Base-by-base conservation (phyloP, 345 rosid species). In the Lumnitzera littorea region DNA sequence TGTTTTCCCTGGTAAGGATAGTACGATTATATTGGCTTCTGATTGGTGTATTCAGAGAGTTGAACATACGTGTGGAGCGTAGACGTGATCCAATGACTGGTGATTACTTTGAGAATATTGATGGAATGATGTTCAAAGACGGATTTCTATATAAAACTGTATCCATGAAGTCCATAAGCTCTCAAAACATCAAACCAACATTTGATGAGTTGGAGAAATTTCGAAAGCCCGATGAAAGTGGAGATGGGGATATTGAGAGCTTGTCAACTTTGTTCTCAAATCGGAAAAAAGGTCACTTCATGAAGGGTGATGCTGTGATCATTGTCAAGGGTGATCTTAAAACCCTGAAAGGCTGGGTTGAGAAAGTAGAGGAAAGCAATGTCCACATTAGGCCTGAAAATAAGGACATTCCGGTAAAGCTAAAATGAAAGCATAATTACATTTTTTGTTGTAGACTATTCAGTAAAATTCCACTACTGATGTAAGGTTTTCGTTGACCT, bases 201-300 rank as follows among this genome's bases (percentile, higher is more conserved):
- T 94, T 94, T 81, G 99, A 94, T 77, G 96, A 94, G 73, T 91
- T 90, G 51, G 99, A 94, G 67, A 94, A 90, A 74, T 94, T 94
- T 46, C 80, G 80, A 63, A 67, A 80, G 48, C 95, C 99, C 62
- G 78, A 88, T 53, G 87, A 83, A 78, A 78, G 78, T 66, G 95
- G 92, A 66, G 96, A 92, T 13, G 68, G 78, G 58, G 96, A 92
- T 66, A 67, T 85, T 43, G 91, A 74, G 57, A 74, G 88, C 78
- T 76, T 94, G 64, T 84, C 99, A 70, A 83, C 91, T 58, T 74
- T 94, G 62, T 94, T 90, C 69, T 82, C 91, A 8, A 94, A 88
- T 67, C 78, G 99, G 77, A 90, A 94, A 84, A 94, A 83, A 74
- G 96, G 99, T 47, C 99, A 94, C 70, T 94, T 94, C 68, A 81